Evolutionary conservation across 768 basidiomycete species (phyloP).

Genomic region (Cystobasidium ongulense): DNA sequence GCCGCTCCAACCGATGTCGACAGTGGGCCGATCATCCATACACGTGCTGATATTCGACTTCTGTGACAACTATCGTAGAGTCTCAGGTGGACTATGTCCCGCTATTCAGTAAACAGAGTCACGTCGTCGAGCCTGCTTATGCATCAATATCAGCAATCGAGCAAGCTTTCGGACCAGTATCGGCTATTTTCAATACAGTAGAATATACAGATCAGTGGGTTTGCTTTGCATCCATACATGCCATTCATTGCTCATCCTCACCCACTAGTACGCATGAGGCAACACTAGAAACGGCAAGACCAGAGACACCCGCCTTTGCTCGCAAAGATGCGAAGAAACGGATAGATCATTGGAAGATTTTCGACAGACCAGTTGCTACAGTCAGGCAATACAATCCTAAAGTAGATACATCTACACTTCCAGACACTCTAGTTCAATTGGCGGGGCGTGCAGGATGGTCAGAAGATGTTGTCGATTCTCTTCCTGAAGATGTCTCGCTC

Average conservation of each 20-base stretch:
- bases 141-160: not conserved
- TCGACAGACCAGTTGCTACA: constrained; percentile 3
- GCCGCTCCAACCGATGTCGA: no score
- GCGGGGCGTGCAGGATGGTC: not conserved
- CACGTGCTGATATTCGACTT: not conserved
- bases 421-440: not conserved
- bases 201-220: constrained; percentile 23
- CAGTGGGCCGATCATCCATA: not conserved
- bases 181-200: constrained; percentile 8
- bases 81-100: constrained; percentile 9
- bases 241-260: not conserved
- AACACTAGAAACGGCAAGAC: constrained; percentile 4
- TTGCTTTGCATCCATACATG: not conserved
- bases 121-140: constrained; percentile 11
- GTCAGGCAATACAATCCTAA: not conserved
- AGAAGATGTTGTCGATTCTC: not conserved
- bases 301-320: constrained; percentile 15
- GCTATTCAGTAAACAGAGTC: constrained; percentile 13
- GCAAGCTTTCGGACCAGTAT: not conserved
- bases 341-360: constrained; percentile 24
- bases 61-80: not conserved
- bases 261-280: not conserved
- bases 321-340: constrained; percentile 18
- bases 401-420: not conserved
- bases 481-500: not conserved